Percentiles rank a stretch among this genome's conserved stretches.
These are phyloP conservation scores for Phytophthora sojae DNA, from an alignment of 352 stramenopile genomes.

Conservation along the genomic window DNA sequence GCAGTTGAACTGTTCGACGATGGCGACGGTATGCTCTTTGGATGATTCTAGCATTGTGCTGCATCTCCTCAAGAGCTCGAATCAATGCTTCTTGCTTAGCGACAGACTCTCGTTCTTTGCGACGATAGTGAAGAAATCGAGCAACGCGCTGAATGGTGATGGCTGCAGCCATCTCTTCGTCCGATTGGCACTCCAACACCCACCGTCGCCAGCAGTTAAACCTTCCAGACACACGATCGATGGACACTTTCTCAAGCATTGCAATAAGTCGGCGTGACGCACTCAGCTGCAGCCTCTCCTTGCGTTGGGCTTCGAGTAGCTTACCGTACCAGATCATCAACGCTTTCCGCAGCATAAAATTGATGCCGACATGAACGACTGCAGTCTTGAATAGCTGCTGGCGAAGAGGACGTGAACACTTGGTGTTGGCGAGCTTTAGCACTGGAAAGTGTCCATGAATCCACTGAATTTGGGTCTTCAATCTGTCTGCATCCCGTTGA, in stretches of 20 bases:
- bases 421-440: slow-evolving; percentile 50
- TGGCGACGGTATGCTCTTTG: slow-evolving; percentile 45
- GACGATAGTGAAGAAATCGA: slow-evolving; percentile 11
- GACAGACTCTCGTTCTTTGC: slow-evolving; percentile 9
- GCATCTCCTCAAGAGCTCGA: slow-evolving; percentile 28
- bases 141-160: slow-evolving; percentile 44
- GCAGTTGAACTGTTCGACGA: slow-evolving; percentile 5
- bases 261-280: slow-evolving; percentile 38
- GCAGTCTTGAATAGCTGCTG: slow-evolving; percentile 49
- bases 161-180: slow-evolving; percentile 46
- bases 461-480: slow-evolving; percentile 62
- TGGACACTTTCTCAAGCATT: slow-evolving; percentile 34
- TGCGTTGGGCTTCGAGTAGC: slow-evolving; percentile 36
- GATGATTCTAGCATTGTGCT: slow-evolving; percentile 38
- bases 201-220: slow-evolving; percentile 35
- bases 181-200: slow-evolving; percentile 21
- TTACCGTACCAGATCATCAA: slow-evolving; percentile 42
- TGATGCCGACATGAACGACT: slow-evolving; percentile 35
- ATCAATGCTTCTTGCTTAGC: slow-evolving; percentile 15
- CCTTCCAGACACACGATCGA: slow-evolving; percentile 8
- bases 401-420: slow-evolving; percentile 56
- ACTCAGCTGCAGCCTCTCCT: slow-evolving; percentile 31
- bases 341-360: slow-evolving; percentile 29
- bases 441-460: slow-evolving; percentile 71
- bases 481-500: slow-evolving; percentile 13